Evolutionary conservation across 495 filamentous ascomycete species (phyloP).

Genomic region (Aspergillus ostianus): DNA sequence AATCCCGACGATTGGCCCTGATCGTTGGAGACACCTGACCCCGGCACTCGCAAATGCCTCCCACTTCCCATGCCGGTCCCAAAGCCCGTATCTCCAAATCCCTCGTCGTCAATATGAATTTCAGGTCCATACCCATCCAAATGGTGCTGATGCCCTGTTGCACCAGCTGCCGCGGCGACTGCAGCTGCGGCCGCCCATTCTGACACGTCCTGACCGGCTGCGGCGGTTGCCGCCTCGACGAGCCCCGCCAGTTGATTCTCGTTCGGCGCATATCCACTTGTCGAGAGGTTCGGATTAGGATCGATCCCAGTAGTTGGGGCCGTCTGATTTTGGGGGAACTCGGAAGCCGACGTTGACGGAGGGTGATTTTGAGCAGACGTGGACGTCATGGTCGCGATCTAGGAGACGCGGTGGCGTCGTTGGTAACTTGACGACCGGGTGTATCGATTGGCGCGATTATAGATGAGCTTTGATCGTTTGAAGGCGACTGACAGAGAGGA

Average conservation of each 20-base stretch:
- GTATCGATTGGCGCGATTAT: background rate
- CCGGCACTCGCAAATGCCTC: constrained; percentile 23
- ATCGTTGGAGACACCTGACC: constrained; percentile 43
- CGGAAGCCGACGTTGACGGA: constrained; percentile 29
- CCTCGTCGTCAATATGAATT: constrained; percentile 43
- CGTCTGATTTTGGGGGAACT: constrained; percentile 26
- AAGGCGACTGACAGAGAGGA: background rate
- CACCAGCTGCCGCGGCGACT: constrained; percentile 36
- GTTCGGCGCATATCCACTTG: constrained; percentile 38
- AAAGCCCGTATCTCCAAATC: constrained; percentile 41
- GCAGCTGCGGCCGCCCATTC: constrained; percentile 42
- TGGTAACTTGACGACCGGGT: background rate
- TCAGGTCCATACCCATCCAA: constrained; percentile 41
- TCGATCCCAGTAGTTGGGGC: constrained; percentile 33
- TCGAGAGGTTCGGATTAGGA: constrained; percentile 30
- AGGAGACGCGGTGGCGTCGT: background rate
- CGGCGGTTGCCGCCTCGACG: constrained; percentile 52
- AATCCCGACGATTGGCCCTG: constrained; percentile 81
- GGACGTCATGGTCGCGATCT: constrained; percentile 28
- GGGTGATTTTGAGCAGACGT: constrained; percentile 29
- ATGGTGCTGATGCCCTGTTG: constrained; percentile 40
- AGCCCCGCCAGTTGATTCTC: constrained; percentile 53
- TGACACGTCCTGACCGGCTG: constrained; percentile 49
- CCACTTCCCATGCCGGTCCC: constrained; percentile 30
- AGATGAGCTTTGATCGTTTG: background rate